A percentile compares a stretch with the other conserved stretches of the same genome.
These are phyloP conservation scores for Calocybe gangraenosa DNA, from an alignment of 768 basidiomycete genomes.

Conservation along the genomic window DNA sequence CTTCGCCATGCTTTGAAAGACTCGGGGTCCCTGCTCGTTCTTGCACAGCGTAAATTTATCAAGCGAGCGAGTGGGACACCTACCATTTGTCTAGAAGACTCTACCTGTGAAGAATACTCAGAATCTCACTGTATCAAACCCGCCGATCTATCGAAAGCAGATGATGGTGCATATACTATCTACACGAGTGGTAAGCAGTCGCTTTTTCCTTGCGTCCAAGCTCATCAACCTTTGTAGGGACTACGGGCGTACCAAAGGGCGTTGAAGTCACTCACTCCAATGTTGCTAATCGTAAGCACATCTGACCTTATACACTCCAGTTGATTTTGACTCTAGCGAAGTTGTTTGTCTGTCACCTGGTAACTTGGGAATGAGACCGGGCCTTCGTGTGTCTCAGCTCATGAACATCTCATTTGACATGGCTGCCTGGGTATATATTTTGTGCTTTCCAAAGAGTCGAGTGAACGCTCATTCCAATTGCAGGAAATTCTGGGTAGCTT, in stretches of 20 bases:
- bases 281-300: conserved; percentile 50
- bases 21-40: conserved; percentile 38
- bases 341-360: conserved; percentile 42
- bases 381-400: conserved; percentile 52
- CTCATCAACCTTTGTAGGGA: conserved; percentile 29
- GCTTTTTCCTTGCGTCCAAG: not conserved
- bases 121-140: conserved; percentile 28
- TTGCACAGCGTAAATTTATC: conserved; percentile 37
- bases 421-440: conserved; percentile 48
- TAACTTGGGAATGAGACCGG: conserved; percentile 50
- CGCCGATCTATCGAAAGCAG: conserved; percentile 29
- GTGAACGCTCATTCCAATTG: conserved; percentile 29
- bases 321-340: conserved; percentile 3
- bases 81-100: conserved; percentile 26
- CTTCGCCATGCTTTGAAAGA: conserved; percentile 46
- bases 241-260: conserved; percentile 56
- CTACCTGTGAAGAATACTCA: conserved; percentile 20
- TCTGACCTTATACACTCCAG: conserved; percentile 4
- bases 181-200: conserved; percentile 49
- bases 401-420: conserved; percentile 64
- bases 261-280: conserved; percentile 53
- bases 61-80: conserved; percentile 27
- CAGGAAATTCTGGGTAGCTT: conserved; percentile 51
- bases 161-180: conserved; percentile 50
- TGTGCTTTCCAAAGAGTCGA: conserved; percentile 22